Percentiles rank a stretch among this genome's conserved stretches.
These are phyloP conservation scores for Capsella bursapastoris DNA, from an alignment of 345 rosid genomes.

Conservation along the genomic window DNA sequence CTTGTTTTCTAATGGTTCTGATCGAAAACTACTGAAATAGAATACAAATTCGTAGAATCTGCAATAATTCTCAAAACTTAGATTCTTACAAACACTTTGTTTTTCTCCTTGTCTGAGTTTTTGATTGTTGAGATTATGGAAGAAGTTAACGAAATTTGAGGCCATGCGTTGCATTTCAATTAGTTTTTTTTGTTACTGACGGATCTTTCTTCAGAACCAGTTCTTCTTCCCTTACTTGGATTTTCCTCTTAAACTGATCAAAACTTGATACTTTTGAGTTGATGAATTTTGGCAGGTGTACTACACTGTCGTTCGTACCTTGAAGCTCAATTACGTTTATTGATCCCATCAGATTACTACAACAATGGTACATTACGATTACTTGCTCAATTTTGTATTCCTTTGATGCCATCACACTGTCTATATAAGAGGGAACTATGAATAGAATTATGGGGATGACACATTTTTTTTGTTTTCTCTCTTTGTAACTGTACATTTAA, in stretches of 20 bases:
- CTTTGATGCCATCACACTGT: background rate
- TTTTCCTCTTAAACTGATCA: background rate
- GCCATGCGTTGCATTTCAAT: constrained; percentile 8
- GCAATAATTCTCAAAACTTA: constrained; percentile 1
- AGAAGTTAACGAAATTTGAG: background rate
- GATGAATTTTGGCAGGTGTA: constrained; percentile 27
- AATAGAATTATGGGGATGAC: background rate
- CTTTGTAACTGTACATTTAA: background rate
- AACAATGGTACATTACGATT: constrained; percentile 37
- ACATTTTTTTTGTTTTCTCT: too few species aligned
- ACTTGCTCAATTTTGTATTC: background rate
- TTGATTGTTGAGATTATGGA: background rate
- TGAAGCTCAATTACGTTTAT: background rate
- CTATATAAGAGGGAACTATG: background rate
- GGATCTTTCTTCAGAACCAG: constrained; percentile 2
- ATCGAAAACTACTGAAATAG: background rate
- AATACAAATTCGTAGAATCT: constrained; percentile 7
- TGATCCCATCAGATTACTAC: constrained; percentile 4
- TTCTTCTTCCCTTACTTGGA: background rate
- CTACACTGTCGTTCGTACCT: background rate
- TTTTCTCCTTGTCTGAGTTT: background rate
- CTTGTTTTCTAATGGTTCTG: background rate
- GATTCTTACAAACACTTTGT: background rate
- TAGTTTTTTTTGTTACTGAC: background rate
- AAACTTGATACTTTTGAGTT: background rate